Evolutionary conservation across 352 stramenopile genomes (phyloP).

Genomic region (Phytopythium cucurbitacearum): DNA sequence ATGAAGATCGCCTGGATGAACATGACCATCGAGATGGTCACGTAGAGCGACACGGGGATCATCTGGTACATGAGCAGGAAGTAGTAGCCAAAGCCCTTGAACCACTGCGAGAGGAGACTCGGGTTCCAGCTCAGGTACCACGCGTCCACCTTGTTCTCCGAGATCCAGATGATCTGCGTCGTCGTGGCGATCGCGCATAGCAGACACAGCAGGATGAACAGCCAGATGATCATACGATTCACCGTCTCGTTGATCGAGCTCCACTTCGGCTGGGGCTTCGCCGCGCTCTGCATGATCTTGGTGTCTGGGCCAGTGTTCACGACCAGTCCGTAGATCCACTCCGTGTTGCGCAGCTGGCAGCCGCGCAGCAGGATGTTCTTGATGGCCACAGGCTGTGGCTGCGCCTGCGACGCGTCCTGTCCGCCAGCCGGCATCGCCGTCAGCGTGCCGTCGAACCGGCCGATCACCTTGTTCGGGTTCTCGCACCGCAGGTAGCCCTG

Average conservation of each 20-base stretch:
- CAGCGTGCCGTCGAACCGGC: constrained; percentile 70
- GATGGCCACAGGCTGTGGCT: constrained; percentile 59
- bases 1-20: constrained; percentile 95
- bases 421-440: constrained; percentile 21
- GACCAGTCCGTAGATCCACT: constrained; percentile 86
- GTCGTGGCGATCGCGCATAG: constrained; percentile 56
- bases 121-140: constrained; percentile 53
- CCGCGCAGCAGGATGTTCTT: constrained; percentile 89
- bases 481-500: constrained; percentile 58
- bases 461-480: constrained; percentile 77
- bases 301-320: constrained; percentile 85
- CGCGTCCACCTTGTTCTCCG: constrained; percentile 38
- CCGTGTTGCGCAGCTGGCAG: constrained; percentile 85
- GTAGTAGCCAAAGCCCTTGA: constrained; percentile 89
- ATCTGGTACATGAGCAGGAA: constrained; percentile 96
- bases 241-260: constrained; percentile 80
- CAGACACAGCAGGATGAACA: constrained; percentile 61
- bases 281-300: constrained; percentile 82
- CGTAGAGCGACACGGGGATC: constrained; percentile 97
- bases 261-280: constrained; percentile 60
- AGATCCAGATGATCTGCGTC: constrained; percentile 57
- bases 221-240: constrained; percentile 78
- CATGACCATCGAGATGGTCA: constrained; percentile 95
- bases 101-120: constrained; percentile 46
- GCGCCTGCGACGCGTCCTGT: constrained; percentile 13